Conservation (phyloP, 345 rosid species). For the Trapa incisa region DNA sequence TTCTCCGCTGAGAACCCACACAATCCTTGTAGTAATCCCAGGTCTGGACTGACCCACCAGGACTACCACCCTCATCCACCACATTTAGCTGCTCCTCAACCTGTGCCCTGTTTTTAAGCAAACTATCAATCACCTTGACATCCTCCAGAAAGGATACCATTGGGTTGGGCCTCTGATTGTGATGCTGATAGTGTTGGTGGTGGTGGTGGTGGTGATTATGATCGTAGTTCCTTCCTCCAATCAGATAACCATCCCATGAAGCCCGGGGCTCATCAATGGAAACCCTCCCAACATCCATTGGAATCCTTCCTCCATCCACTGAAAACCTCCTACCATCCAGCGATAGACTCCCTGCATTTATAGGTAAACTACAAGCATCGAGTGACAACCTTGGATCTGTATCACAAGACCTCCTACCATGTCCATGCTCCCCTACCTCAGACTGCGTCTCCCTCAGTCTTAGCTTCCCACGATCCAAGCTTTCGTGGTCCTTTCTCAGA, state of each 20-base stretch:
- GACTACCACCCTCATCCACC: slow-evolving; percentile 29
- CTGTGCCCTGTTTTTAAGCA: slow-evolving; percentile 5
- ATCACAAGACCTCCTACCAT: slow-evolving; percentile 53
- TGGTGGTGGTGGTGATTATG: not conserved
- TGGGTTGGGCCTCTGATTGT: slow-evolving; percentile 31
- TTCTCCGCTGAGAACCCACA: slow-evolving; percentile 28
- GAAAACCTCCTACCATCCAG: slow-evolving; percentile 22
- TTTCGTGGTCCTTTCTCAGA: slow-evolving; percentile 22
- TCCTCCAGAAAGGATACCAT: slow-evolving; percentile 55
- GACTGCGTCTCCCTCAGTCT: slow-evolving; percentile 30
- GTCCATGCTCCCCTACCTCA: slow-evolving; percentile 38
- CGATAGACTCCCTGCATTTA: slow-evolving; percentile 36
- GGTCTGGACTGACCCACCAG: slow-evolving; percentile 79
- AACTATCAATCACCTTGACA: slow-evolving; percentile 24
- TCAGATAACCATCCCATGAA: slow-evolving; percentile 41
- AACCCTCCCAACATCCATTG: slow-evolving; percentile 36
- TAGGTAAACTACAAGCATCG: slow-evolving; percentile 21
- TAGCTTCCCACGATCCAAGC: not conserved
- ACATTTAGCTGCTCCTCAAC: slow-evolving; percentile 20
- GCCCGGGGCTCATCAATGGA: slow-evolving; percentile 42
- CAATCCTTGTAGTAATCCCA: slow-evolving; percentile 58
- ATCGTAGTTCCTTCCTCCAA: slow-evolving; percentile 28
- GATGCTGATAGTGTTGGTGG: slow-evolving; percentile 6
- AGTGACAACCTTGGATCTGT: slow-evolving; percentile 53
- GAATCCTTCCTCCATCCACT: slow-evolving; percentile 26